Conservation (phyloP, 345 rosid species). For the Orychophragmus violaceus region DNA sequence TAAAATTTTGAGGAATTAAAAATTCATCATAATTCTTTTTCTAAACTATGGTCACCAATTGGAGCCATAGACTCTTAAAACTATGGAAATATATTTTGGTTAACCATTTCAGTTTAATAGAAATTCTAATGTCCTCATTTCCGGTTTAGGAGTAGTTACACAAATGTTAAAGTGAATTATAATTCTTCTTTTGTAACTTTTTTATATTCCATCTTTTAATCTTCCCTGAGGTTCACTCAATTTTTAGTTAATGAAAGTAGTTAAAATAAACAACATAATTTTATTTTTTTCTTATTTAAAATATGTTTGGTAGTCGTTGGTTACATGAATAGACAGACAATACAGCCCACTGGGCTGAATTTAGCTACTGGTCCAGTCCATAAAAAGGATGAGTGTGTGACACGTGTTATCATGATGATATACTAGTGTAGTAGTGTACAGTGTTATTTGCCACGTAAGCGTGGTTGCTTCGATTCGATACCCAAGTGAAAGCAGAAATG, state of each 20-base stretch:
- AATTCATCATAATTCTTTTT: too few relatives aligned
- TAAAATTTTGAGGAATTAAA: too few relatives aligned
- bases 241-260: not conserved
- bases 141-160: too few relatives aligned
- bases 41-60: too few relatives aligned
- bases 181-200: not conserved
- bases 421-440: too few relatives aligned
- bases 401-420: not conserved
- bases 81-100: too few relatives aligned
- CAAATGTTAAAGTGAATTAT: not conserved
- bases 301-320: not conserved
- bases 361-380: not conserved
- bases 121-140: too few relatives aligned
- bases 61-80: too few relatives aligned
- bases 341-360: constrained; percentile 2
- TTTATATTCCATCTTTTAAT: not conserved
- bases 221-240: not conserved
- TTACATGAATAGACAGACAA: not conserved
- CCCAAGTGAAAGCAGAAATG: not conserved
- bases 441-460: constrained; percentile 6
- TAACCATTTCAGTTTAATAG: too few relatives aligned
- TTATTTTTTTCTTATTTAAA: too few relatives aligned
- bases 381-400: not conserved
- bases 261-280: not conserved
- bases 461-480: not conserved